Base-by-base conservation (phyloP, 2,329 filamentous ascomycete genomes). In the Fusarium anthophilum region DNA sequence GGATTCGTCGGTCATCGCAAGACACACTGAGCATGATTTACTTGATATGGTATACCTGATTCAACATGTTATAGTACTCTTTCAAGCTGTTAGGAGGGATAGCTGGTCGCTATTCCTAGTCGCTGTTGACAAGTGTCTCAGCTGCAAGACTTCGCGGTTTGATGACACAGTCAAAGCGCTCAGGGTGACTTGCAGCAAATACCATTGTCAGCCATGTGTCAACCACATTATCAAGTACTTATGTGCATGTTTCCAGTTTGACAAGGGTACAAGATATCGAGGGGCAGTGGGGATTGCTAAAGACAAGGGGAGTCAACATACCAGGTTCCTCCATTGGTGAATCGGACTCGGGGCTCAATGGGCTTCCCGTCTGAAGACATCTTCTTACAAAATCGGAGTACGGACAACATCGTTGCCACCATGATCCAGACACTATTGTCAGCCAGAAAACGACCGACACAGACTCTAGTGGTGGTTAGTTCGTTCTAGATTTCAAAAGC, bases 351-450 rank as follows among this genome's bases (percentile, higher is more conserved):
- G 32, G 78, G 79, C 44, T 81, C 78, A 44, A 80, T 67, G 28
- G 69, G 68, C n/a, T 68, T 77, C n/a, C 79, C 79, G 35, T 77
- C 55, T 17, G 54, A 41, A 43, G 74, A 76, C 26, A 56, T 51
- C 51, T 72, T 74, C 61, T 81, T 81, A 38, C 73, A 66, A 57
- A 82, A 79, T 26, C 74, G 71, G 28, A 82, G 74, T 26, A 75
- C 77, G 24, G 76, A 75, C 24, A 82, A 71, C 80, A 82, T 80
- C 15, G 81, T 82, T 30, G 80, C 80, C 28, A 80, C 79, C 76
- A 79, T 80, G 59, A 82, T 81, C 81, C 80, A 82, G 50, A 82
- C 79, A 64, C 81, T 82, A 44, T 82, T 81, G 53, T 82, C 79
- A 26, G 81, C 81, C 37, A 82, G 73, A 69, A 79, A 80, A 12